Percentiles rank a stretch among this genome's conserved stretches.
Evolutionary conservation across 805 yeast genomes (phyloP).

Genomic region (Diddensiella santjacobensis): DNA sequence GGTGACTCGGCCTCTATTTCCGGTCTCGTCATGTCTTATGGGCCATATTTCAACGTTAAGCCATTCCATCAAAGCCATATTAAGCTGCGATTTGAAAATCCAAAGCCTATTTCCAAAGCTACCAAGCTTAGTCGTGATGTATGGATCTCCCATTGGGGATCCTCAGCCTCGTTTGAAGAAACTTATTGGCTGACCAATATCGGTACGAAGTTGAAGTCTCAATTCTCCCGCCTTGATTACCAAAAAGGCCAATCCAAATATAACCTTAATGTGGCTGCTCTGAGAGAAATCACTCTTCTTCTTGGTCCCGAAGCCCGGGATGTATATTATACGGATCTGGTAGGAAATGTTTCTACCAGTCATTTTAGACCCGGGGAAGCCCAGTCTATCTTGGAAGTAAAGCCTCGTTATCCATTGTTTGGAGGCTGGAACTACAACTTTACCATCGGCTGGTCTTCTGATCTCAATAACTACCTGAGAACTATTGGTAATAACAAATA

Average conservation of each 20-base stretch:
- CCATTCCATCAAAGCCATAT: slow-evolving; percentile 50
- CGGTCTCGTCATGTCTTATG: slow-evolving; percentile 43
- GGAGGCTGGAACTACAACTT: slow-evolving; percentile 97
- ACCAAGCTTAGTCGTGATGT: slow-evolving; percentile 62
- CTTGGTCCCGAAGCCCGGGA: slow-evolving; percentile 53
- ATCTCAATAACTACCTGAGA: slow-evolving; percentile 51
- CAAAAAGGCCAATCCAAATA: slow-evolving; percentile 48
- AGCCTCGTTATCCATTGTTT: slow-evolving; percentile 89
- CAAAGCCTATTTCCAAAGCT: slow-evolving; percentile 60
- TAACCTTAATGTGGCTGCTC: slow-evolving; percentile 52
- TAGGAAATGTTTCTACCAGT: slow-evolving; percentile 89
- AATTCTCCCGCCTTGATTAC: slow-evolving; percentile 77
- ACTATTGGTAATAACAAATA: slow-evolving; percentile 46
- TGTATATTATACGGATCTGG: slow-evolving; percentile 79
- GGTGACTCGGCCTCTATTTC: slow-evolving; percentile 30
- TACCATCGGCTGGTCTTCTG: slow-evolving; percentile 88
- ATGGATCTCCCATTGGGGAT: slow-evolving; percentile 87
- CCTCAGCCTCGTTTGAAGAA: slow-evolving; percentile 73
- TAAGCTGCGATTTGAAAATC: slow-evolving; percentile 59
- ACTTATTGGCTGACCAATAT: slow-evolving; percentile 73
- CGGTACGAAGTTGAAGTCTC: slow-evolving; percentile 59
- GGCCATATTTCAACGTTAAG: slow-evolving; percentile 46
- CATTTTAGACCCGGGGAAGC: slow-evolving; percentile 28
- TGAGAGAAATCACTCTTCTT: slow-evolving; percentile 57
- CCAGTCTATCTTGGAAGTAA: slow-evolving; percentile 49